These are phyloP conservation scores for Neurospora sp. DNA, from an alignment of 495 filamentous ascomycete species.

Conservation along the genomic window DNA sequence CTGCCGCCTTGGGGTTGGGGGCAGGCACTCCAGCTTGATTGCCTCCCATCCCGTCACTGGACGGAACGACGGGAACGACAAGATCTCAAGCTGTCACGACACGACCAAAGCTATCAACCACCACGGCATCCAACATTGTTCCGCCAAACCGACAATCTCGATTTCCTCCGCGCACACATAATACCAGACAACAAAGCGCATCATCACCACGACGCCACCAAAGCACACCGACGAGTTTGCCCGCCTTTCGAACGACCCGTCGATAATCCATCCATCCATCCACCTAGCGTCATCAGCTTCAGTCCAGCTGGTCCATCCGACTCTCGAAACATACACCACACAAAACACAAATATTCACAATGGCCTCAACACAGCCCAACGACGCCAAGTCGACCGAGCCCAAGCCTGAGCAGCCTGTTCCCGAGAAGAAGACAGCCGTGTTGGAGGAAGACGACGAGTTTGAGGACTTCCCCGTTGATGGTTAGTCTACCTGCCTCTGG, in stretches of 20 bases:
- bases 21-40: neutral
- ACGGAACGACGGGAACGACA: neutral
- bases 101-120: neutral
- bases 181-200: neutral
- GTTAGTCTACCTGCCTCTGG: constrained; percentile 34
- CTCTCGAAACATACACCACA: neutral
- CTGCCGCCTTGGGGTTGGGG: neutral
- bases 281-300: neutral
- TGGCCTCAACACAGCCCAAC: constrained; percentile 25
- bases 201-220: neutral
- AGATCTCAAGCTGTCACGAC: neutral
- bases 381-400: constrained; percentile 35
- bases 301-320: neutral
- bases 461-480: constrained; percentile 96
- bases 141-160: neutral
- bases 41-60: neutral
- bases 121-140: neutral
- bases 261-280: neutral
- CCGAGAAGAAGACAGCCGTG: constrained; percentile 40
- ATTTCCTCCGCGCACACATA: neutral
- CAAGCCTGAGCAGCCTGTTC: constrained; percentile 11
- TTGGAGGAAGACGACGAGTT: constrained; percentile 98
- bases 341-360: constrained; percentile 4
- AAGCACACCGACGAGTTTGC: neutral
- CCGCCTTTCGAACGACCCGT: neutral